Conservation (phyloP, 2,329 filamentous ascomycete species). For the Coniochaeta hoffmannii region DNA sequence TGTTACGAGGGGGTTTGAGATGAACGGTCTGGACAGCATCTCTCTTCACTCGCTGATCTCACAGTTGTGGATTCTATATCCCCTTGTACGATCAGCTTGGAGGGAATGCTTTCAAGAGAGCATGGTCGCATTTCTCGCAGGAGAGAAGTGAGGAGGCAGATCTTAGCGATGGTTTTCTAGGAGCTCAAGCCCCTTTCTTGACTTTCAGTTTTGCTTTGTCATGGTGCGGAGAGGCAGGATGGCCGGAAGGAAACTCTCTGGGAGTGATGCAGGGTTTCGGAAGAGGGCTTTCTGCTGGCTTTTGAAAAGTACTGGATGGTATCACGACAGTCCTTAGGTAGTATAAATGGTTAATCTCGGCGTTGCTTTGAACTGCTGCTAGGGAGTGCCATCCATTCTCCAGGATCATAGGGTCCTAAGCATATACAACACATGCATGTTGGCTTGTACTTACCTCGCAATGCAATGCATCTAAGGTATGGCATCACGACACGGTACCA, state of each 20-base stretch:
- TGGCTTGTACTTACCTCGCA: no score
- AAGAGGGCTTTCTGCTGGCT: neutral
- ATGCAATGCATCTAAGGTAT: no score
- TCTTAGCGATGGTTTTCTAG: neutral
- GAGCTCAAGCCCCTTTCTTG: neutral
- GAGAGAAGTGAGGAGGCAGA: neutral
- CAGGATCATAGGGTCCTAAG: no score
- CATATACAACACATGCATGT: no score
- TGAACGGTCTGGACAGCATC: neutral
- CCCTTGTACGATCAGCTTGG: neutral
- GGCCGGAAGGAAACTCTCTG: neutral
- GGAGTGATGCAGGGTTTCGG: neutral
- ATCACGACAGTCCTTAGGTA: neutral
- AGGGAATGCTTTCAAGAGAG: neutral
- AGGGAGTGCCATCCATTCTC: slow-evolving; percentile 1
- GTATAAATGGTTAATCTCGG: neutral
- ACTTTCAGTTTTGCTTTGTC: neutral
- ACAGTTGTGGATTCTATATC: neutral
- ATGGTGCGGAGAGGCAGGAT: neutral
- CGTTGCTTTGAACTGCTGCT: neutral
- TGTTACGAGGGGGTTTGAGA: neutral
- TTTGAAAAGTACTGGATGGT: neutral
- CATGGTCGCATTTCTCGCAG: neutral
- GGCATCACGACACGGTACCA: no score
- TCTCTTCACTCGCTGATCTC: neutral